Base-by-base conservation (phyloP, 495 filamentous ascomycete genomes). In the Penicillium samsonianum region DNA sequence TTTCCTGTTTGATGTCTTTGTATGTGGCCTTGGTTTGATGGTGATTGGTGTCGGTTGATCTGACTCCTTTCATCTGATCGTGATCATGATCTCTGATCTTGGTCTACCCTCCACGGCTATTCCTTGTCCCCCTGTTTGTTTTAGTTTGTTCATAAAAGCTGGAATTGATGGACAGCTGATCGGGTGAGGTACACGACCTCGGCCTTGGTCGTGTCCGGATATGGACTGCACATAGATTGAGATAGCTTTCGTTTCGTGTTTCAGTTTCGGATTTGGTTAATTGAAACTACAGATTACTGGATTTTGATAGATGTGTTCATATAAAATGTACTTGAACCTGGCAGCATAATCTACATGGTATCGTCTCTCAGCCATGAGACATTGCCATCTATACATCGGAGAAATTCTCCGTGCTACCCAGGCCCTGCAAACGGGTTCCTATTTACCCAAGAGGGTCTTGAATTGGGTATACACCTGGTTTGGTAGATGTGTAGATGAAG, bases 1-100 rank as follows among this genome's bases (percentile, higher is more conserved):
- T 28, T 53, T 16, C 50, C 26, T n/a, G 42, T 55, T 54, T 46
- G 26, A 44, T 25, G 11, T 44, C 19, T 44, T 19, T 28, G 23
- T 40, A 5, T 40, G 14, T 35, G 30, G 48, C 37, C 38, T 44
- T 43, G 51, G 28, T 12, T 43, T 42, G 26, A 22, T 42, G 25
- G 31, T 48, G 48, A 23, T 25, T 16, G 30, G 19, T 25, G 11
- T 49, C 22, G 14, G 6, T 50, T 26, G 43, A 17, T 45, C 42
- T n/a, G 43, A 28, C 42, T 46, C 22, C 5, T 28, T n/a, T 46
- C 23, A 25, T 12, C 22, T 20, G 22, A 25, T 3, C 11, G 16
- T 16, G 42, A 26, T 30, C 33, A 37, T 23, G 43, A 17, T 28
- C 16, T 20, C 9, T 28, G 25, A 28, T 30, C 14, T 37, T 37